Evolutionary conservation across 1,139 yeast species (phyloP).

Genomic region (Sugiyamaella castrensis): DNA sequence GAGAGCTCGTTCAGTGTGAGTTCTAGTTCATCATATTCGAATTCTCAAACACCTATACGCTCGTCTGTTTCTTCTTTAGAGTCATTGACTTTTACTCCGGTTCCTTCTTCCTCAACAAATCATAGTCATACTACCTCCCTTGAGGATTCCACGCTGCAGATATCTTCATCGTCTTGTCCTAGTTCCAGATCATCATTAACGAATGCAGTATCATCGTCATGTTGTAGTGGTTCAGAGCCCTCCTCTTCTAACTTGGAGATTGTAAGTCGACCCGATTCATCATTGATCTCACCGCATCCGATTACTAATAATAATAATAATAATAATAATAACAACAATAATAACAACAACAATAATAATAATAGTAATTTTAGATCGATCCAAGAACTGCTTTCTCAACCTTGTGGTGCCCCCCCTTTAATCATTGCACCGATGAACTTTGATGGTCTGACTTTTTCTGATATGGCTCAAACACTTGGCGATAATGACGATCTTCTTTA

Average conservation of each 20-base stretch:
- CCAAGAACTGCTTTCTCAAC: background rate
- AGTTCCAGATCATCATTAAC: background rate
- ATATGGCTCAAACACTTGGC: conserved; percentile 12
- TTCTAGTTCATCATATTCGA: background rate
- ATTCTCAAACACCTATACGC: background rate
- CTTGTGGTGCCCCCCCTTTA: conserved; percentile 24
- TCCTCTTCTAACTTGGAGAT: too few species aligned
- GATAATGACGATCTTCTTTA: conserved; percentile 3
- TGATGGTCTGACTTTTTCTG: conserved; percentile 25
- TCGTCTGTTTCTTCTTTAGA: conserved; percentile 2
- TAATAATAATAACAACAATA: too few species aligned
- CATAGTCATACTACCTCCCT: too few species aligned
- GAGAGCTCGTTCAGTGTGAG: background rate
- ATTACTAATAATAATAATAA: too few species aligned
- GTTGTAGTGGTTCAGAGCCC: conserved; percentile 6
- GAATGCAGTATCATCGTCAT: background rate
- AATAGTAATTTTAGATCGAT: too few species aligned
- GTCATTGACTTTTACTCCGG: background rate
- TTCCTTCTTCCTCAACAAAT: too few species aligned
- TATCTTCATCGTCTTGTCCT: background rate
- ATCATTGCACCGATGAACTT: conserved; percentile 39
- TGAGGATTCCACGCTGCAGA: too few species aligned
- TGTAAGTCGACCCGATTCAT: too few species aligned
- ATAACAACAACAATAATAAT: too few species aligned
- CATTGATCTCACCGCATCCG: too few species aligned